These are phyloP conservation scores for Mycena leptocephala DNA, from an alignment of 768 basidiomycete species.

Conservation along the genomic window DNA sequence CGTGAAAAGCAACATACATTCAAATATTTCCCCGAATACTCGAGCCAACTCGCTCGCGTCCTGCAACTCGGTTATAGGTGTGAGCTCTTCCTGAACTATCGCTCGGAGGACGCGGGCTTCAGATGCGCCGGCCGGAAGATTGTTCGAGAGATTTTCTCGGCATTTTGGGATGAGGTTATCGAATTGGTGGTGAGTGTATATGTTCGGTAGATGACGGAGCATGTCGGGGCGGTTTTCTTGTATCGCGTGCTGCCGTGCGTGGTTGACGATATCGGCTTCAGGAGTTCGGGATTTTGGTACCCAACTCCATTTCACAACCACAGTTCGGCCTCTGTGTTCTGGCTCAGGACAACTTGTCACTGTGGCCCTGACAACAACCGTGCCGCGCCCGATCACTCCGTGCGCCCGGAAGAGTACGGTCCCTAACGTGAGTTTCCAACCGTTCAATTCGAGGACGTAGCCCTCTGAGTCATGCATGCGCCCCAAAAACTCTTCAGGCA, in stretches of 20 bases:
- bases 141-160: neutral
- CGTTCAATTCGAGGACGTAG: neutral
- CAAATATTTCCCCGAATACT: neutral
- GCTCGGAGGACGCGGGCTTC: neutral
- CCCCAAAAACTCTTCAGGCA: neutral
- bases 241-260: neutral
- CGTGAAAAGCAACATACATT: neutral
- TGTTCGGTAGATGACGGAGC: conserved; percentile 10
- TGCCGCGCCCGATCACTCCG: neutral
- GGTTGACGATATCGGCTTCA: neutral
- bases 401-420: neutral
- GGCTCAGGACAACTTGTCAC: neutral
- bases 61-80: neutral
- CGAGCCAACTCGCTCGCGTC: neutral
- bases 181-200: neutral
- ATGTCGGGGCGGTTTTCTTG: neutral
- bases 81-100: neutral
- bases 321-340: neutral
- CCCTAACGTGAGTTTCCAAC: neutral
- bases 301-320: conserved; percentile 21
- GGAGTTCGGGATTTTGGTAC: neutral
- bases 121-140: neutral
- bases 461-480: neutral
- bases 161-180: neutral
- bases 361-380: neutral